Conservation (phyloP, 768 basidiomycete genomes). For the Tricholoma matsutake region DNA sequence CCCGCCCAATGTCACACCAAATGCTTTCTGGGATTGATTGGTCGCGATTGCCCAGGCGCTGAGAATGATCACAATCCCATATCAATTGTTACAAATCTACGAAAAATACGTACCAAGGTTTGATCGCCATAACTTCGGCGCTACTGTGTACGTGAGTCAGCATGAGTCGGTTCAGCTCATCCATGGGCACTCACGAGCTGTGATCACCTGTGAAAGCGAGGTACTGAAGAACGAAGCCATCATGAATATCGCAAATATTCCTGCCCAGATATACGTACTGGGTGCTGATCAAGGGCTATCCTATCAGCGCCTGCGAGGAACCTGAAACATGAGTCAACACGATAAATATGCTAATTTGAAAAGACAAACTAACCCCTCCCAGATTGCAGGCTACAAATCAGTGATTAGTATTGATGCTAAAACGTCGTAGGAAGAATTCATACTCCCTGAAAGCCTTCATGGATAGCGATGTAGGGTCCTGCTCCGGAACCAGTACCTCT, state of each 20-base stretch:
- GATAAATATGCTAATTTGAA: constrained; percentile 10
- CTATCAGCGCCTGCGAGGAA: constrained; percentile 58
- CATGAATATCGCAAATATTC: constrained; percentile 8
- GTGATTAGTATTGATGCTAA: constrained; percentile 7
- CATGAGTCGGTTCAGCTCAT: neutral
- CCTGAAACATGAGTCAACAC: constrained; percentile 14
- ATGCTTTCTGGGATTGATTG: constrained; percentile 60
- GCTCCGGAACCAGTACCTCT: constrained; percentile 74
- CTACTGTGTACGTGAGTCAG: constrained; percentile 22
- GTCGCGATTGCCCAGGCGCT: constrained; percentile 50
- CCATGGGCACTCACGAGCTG: constrained; percentile 32
- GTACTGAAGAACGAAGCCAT: constrained; percentile 39
- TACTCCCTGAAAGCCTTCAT: constrained; percentile 55
- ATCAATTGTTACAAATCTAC: neutral
- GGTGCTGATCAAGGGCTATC: constrained; percentile 65
- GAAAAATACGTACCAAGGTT: constrained; percentile 38
- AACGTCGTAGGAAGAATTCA: constrained; percentile 28
- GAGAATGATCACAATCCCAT: constrained; percentile 15
- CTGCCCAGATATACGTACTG: constrained; percentile 17
- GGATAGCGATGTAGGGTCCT: constrained; percentile 52
- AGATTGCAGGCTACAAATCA: constrained; percentile 34
- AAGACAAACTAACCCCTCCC: constrained; percentile 37
- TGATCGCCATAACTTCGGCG: constrained; percentile 36
- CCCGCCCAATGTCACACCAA: constrained; percentile 79
- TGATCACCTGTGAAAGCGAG: constrained; percentile 41